These are phyloP conservation scores for Setaria italica DNA, from an alignment of 202 grass and related monocot genomes.

Conservation along the genomic window DNA sequence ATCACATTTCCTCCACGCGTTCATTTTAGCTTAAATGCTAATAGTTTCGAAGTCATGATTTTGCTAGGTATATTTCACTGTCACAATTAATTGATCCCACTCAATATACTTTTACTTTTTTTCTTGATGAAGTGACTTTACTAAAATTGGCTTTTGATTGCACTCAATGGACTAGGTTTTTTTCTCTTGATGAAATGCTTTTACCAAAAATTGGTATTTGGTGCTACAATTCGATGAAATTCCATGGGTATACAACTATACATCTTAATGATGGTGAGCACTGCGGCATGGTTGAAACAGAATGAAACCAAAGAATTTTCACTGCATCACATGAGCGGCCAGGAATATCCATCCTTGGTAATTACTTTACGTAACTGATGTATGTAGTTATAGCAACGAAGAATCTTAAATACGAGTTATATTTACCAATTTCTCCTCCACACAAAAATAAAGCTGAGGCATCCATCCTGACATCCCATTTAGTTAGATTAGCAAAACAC, in stretches of 20 bases:
- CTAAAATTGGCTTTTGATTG: neutral
- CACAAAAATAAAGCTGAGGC: neutral
- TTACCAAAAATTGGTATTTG: neutral
- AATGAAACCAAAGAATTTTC: neutral
- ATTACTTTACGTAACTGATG: neutral
- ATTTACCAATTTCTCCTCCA: neutral
- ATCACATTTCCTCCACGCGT: neutral
- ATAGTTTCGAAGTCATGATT: neutral
- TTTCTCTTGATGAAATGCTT: neutral
- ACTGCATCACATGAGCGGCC: neutral
- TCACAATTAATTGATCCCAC: neutral
- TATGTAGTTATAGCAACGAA: neutral
- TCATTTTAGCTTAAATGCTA: neutral
- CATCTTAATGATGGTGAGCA: neutral
- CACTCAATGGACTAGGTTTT: neutral
- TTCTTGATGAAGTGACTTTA: slow-evolving; percentile 1
- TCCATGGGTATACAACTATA: neutral
- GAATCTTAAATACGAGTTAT: neutral
- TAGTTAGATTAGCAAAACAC: slow-evolving; percentile 20
- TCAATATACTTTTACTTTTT: neutral
- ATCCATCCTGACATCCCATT: neutral
- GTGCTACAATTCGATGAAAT: neutral
- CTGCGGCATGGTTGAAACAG: neutral
- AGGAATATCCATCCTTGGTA: slow-evolving; percentile 2
- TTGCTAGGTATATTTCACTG: neutral